phyloP scores from a whole-genome alignment of 2,329 filamentous ascomycete species.

The Sporothrix pseudoabietina region DNA sequence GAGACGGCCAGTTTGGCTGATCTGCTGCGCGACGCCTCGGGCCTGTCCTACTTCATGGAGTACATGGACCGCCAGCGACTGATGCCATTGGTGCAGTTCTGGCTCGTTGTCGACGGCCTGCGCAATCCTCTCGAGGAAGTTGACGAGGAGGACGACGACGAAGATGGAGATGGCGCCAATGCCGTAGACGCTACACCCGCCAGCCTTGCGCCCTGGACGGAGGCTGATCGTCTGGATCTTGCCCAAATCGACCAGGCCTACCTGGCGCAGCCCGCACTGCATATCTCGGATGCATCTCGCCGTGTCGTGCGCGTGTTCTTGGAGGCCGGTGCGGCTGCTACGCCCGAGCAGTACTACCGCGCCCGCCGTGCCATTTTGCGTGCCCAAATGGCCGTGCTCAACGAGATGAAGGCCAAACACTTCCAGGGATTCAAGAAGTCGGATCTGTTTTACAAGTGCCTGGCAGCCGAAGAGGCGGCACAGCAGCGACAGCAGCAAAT shows the following conservation, averaged over 20 bases:
- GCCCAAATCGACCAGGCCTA: slow-evolving; percentile 92
- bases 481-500: slow-evolving; percentile 33
- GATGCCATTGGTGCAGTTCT: slow-evolving; percentile 93
- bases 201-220: slow-evolving; percentile 69
- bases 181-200: slow-evolving; percentile 68
- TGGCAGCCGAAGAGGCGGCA: slow-evolving; percentile 77
- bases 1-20: slow-evolving; percentile 79
- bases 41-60: slow-evolving; percentile 98
- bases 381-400: slow-evolving; percentile 79
- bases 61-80: slow-evolving; percentile 92
- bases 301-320: slow-evolving; percentile 76
- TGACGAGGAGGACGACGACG: slow-evolving; percentile 69
- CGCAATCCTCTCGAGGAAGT: slow-evolving; percentile 91
- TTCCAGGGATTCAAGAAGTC: slow-evolving; percentile 88
- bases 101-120: slow-evolving; percentile 96
- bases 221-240: slow-evolving; percentile 83
- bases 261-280: slow-evolving; percentile 77
- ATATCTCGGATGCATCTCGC: slow-evolving; percentile 70
- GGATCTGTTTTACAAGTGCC: slow-evolving; percentile 93
- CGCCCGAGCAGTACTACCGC: slow-evolving; percentile 76
- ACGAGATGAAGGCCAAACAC: slow-evolving; percentile 78
- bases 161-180: slow-evolving; percentile 68
- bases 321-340: slow-evolving; percentile 73
- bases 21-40: slow-evolving; percentile 85
- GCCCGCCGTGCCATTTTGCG: slow-evolving; percentile 80